Evolutionary conservation across 2,329 filamentous ascomycete genomes (phyloP), one percentile per base, ranked within the genome.

Genomic region (Akanthomyces lecanii): DNA sequence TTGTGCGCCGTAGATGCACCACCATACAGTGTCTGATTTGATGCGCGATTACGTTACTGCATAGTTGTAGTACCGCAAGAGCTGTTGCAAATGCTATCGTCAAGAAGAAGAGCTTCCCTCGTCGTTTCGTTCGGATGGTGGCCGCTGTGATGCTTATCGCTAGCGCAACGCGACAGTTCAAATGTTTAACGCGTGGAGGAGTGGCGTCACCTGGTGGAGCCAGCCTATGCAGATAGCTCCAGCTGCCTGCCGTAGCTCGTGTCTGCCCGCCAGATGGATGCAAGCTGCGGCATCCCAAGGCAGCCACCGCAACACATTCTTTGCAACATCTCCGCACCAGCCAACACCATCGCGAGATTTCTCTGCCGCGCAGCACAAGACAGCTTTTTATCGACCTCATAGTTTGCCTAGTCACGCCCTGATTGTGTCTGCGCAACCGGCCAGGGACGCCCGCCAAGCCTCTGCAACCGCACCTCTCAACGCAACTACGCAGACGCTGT

Each of bases 181-280:
- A 14, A 14, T 40, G 36, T 61, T 55, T 47, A 55, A 61, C 59
- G 51, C 59, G 59, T 54, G 42, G 51, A 61, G 50, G 30, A 47
- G 61, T 63, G 61, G 61, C 61, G 61, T 63, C 54, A 63, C 61
- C 33, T 38, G 44, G 61, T 63, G 61, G 61, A 30, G 61, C 53
- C 53, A 16, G 21, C 18, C 53, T 33, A 12, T 44, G 36, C 61
- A 21, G 28, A 38, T 53, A 60, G 60, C 60, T 62, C 21, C 45
- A 51, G 44, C 47, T 45, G 36, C 23, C 47, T 62, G 50, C 59
- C 8, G 33, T 42, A 61, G 30, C 59, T 54, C 42, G 38, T 25
- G 42, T 42, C 44, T 48, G 52, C 44, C 45, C 44, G 52, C 23
- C 52, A 36, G 53, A 51, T 52, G 40, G n/a, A 61, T 36, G 48